Conservation (phyloP, 73 alveolate species). For the Paramecium tetraurelia region DNA sequence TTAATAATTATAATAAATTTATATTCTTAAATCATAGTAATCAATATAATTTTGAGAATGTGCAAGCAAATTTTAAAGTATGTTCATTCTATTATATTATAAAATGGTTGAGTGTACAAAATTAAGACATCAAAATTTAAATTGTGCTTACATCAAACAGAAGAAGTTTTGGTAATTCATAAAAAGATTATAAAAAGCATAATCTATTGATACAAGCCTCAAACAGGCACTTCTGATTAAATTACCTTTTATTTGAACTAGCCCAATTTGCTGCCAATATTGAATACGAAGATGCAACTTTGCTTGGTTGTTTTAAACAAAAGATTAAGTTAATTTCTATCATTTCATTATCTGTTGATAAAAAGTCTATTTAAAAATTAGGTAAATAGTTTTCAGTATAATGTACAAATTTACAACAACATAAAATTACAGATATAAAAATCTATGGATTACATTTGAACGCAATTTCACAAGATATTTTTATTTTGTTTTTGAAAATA, state of each 20-base stretch:
- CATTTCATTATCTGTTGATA: background rate
- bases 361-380: background rate
- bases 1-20: too few species aligned
- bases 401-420: background rate
- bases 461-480: background rate
- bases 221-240: background rate
- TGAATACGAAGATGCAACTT: background rate
- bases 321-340: background rate
- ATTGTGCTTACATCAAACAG: background rate
- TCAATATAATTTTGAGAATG: background rate
- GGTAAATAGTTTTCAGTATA: background rate
- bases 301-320: background rate
- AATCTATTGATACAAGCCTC: background rate
- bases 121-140: background rate
- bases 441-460: background rate
- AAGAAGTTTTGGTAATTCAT: background rate
- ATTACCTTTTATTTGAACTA: background rate
- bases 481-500: background rate
- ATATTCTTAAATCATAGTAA: background rate
- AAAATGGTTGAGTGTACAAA: background rate
- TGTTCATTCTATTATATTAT: background rate
- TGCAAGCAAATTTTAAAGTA: background rate
- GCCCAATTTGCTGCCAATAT: background rate
- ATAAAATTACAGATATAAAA: background rate
- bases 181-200: background rate